Base-by-base conservation (phyloP, 257 asterid genomes). In the Rhazya stricta region DNA sequence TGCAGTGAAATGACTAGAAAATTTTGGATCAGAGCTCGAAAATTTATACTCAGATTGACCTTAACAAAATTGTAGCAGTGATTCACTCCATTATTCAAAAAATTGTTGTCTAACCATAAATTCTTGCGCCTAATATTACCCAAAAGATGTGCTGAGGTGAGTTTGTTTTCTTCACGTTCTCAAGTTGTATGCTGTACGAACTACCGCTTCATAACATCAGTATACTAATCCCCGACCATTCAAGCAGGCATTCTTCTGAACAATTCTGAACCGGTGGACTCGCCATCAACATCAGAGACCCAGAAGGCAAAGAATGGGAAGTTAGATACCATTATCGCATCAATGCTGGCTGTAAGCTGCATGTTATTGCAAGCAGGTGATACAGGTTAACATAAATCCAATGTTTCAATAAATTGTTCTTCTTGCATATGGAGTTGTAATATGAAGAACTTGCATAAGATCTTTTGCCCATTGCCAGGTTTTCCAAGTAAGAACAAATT, bases 361-460 rank as follows among this genome's bases (percentile, higher is more conserved):
- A 87, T 80, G 79, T 84, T 77, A 87, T 91, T 93, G 95, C 89
- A 86, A 77, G 79, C 90, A 16, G 97, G 97, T 3, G 95, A 91
- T 82, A 86, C 85, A 81, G 97, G 97, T n/a, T 91, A 39, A 60
- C 0, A 2, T 39, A n/a, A 74, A 50, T 68, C 37, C 37, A 30
- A 15, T 37, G 15, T 45, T 25, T 69, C 72, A 65, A 67, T 41
- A 69, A 67, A 54, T 10, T 46, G 30, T 8, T 39, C 50, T 56
- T 53, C 36, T 54, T 67, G 19, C 39, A 1, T 36, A 9, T 15
- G 3, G 11, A 15, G 27, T 30, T 61, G 0, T 12, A 11, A n/a
- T n/a, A n/a, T n/a, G n/a, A n/a, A n/a, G n/a, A n/a, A n/a, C n/a
- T n/a, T n/a, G n/a, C n/a, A n/a, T n/a, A n/a, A n/a, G n/a, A n/a